phyloP scores from a whole-genome alignment of 345 rosid genomes.

The Populus euphratica region DNA sequence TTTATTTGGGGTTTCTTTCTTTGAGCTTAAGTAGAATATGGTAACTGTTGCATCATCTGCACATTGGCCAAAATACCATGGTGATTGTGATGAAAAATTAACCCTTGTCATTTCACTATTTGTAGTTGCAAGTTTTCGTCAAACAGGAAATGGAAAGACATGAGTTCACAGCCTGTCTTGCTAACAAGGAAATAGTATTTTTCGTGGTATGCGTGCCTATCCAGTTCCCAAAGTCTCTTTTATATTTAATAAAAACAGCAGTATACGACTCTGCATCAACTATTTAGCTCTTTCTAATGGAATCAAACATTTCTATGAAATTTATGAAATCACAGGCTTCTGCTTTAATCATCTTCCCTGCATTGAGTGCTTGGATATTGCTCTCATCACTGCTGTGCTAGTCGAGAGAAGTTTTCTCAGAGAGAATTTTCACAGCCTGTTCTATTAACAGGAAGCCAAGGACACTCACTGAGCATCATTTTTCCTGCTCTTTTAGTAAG shows the following conservation, averaged over 20 bases:
- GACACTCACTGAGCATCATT: too few relatives aligned
- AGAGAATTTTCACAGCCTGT: constrained; percentile 7
- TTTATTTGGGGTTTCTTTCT: background rate
- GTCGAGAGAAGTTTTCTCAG: constrained; percentile 9
- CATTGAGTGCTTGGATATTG: constrained; percentile 60
- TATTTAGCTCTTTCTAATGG: background rate
- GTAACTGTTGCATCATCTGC: background rate
- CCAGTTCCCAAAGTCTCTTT: background rate
- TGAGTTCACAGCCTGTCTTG: constrained; percentile 54
- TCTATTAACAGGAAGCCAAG: background rate
- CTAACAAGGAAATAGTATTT: constrained; percentile 61
- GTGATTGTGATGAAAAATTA: background rate
- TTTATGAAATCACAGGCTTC: constrained; percentile 58
- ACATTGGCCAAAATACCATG: background rate
- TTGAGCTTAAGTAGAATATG: background rate
- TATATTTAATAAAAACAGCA: background rate
- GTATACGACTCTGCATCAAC: background rate
- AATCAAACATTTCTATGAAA: background rate
- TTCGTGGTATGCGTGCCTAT: constrained; percentile 48
- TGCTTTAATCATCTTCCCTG: constrained; percentile 60
- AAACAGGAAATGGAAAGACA: constrained; percentile 57
- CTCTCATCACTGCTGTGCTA: constrained; percentile 31
- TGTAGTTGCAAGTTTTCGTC: constrained; percentile 68
- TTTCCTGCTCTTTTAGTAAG: background rate
- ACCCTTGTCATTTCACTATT: constrained; percentile 2